Conservation (phyloP, 2,329 filamentous ascomycete genomes). For the Hypoxylon sp. region DNA sequence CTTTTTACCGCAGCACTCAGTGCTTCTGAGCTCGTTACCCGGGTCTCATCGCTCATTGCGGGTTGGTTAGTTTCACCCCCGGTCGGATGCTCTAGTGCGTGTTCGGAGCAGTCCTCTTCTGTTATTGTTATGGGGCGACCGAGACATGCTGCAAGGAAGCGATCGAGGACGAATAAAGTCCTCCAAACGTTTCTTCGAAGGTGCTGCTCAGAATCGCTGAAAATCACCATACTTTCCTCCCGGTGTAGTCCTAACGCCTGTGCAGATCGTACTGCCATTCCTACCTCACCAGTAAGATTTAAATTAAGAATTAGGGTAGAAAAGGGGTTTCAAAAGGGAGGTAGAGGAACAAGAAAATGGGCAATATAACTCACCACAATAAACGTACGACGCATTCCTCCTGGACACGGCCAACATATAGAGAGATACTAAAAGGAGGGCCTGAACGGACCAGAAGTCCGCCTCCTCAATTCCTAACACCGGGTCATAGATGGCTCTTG, state of each 20-base stretch:
- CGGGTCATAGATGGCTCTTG: conserved; percentile 65
- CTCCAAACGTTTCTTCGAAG: conserved; percentile 73
- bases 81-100: conserved; percentile 55
- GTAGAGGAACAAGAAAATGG: neutral
- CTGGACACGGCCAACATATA: conserved; percentile 75
- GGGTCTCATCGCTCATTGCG: conserved; percentile 31
- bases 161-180: conserved; percentile 75
- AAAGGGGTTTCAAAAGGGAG: neutral
- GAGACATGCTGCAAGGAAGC: conserved; percentile 73
- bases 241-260: conserved; percentile 74
- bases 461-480: conserved; percentile 70
- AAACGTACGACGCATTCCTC: conserved; percentile 73
- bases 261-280: conserved; percentile 74
- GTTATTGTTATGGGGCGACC: conserved; percentile 74
- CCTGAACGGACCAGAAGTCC: conserved; percentile 76
- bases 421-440: conserved; percentile 73
- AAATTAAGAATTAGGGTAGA: neutral
- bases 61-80: conserved; percentile 27
- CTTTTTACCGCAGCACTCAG: conserved; percentile 71
- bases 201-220: conserved; percentile 61
- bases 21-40: conserved; percentile 52
- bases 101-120: conserved; percentile 72
- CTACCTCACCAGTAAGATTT: conserved; percentile 55
- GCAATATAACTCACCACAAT: conserved; percentile 64
- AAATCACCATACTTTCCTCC: conserved; percentile 70